Conservation (phyloP, 2,329 filamentous ascomycete genomes). For the Talaromyces sp. region DNA sequence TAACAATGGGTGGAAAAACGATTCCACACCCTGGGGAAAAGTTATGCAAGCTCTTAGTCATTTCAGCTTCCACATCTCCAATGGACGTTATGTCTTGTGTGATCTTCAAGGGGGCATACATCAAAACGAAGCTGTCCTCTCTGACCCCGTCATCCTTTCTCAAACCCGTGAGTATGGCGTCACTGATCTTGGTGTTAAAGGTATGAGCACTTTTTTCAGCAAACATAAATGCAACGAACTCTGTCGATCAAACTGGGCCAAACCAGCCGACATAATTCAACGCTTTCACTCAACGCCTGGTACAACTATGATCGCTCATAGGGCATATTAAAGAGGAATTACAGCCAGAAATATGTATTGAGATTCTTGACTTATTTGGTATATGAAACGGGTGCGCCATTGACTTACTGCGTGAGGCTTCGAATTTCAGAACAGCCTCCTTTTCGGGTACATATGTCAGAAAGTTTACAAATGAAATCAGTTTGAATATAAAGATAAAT, state of each 20-base stretch:
- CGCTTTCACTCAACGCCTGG: not conserved
- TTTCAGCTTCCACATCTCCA: slow-evolving; percentile 4
- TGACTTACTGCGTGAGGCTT: too few species aligned
- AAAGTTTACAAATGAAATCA: too few species aligned
- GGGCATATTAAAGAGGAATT: not conserved
- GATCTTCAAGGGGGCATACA: slow-evolving; percentile 46
- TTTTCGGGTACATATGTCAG: too few species aligned
- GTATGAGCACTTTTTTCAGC: slow-evolving; percentile 5
- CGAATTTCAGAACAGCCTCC: too few species aligned
- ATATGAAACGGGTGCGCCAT: too few species aligned
- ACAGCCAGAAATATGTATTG: not conserved
- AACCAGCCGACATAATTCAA: not conserved
- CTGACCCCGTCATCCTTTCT: slow-evolving; percentile 45
- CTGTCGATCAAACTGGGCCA: slow-evolving; percentile 9
- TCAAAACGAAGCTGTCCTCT: slow-evolving; percentile 33
- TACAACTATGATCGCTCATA: not conserved
- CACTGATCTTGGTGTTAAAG: slow-evolving; percentile 1
- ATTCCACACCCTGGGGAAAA: not conserved
- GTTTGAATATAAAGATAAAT: too few species aligned
- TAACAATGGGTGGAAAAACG: slow-evolving; percentile 7
- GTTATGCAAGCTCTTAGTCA: slow-evolving; percentile 9
- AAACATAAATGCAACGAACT: slow-evolving; percentile 4
- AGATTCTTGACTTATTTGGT: too few species aligned
- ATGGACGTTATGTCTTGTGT: slow-evolving; percentile 39
- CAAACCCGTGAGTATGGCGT: not conserved